Conservation (phyloP, 169 alveolate species). For the Babesia bigemina region DNA sequence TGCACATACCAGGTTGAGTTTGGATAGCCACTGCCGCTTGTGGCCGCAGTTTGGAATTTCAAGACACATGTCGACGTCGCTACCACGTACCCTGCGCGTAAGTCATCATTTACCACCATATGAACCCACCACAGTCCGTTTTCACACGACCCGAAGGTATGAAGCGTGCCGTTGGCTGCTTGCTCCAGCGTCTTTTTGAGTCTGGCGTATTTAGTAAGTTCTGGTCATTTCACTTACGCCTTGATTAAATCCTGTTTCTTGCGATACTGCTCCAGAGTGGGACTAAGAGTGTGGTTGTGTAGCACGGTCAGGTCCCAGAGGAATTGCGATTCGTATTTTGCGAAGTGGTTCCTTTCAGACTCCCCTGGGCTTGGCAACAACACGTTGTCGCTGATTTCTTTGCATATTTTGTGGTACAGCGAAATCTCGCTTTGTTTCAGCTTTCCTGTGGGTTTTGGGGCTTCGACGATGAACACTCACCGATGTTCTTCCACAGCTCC, state of each 20-base stretch:
- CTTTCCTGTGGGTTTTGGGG: conserved; percentile 1
- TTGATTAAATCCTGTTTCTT: conserved; percentile 44
- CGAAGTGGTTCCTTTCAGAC: not conserved
- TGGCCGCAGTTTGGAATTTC: conserved; percentile 62
- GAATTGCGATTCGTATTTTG: conserved; percentile 19
- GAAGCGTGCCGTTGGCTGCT: conserved; percentile 45
- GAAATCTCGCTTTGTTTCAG: conserved; percentile 34
- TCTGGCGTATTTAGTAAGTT: not conserved
- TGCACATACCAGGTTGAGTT: conserved; percentile 46
- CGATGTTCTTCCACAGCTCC: conserved; percentile 43
- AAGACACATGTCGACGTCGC: conserved; percentile 64
- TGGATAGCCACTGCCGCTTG: conserved; percentile 58
- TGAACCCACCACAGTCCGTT: conserved; percentile 58
- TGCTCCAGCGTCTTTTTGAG: conserved; percentile 38
- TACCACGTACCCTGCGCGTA: conserved; percentile 55
- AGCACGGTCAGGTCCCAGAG: conserved; percentile 37
- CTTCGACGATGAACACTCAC: not conserved
- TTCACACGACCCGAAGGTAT: conserved; percentile 67
- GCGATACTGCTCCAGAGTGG: conserved; percentile 57
- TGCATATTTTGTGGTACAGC: conserved; percentile 38
- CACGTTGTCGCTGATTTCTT: conserved; percentile 2
- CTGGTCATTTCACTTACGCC: not conserved
- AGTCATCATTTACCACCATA: not conserved
- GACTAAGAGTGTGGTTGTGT: conserved; percentile 32
- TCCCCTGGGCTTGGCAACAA: not conserved